Base-by-base conservation (phyloP, 2,329 filamentous ascomycete genomes). In the Colletotrichum filicis region DNA sequence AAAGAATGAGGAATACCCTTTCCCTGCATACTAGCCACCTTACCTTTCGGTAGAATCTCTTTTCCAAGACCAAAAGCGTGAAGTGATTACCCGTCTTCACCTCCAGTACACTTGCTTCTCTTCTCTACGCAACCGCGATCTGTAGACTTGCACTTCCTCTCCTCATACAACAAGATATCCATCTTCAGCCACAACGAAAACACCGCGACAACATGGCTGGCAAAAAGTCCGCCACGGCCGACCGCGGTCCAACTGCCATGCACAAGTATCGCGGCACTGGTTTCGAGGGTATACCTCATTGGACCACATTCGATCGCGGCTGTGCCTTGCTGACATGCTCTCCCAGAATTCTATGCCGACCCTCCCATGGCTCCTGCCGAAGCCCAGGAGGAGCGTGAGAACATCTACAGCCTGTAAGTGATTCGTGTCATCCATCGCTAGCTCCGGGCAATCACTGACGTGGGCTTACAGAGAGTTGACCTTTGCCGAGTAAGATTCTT, bases 361-460 rank as follows among this genome's bases (percentile, higher is more conserved):
- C 88, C 92, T 1, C 95, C 95, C 0, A 83, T 97, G 74, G 95
- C 93, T 0, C 91, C 92, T 0, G 87, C 86, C 0, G 92, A 97
- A 78, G 87, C 90, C 61, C 83, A 87, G 3, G 87, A 92, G 63
- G 94, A 97, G 78, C 84, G 78, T 53, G 78, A 87, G 24, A 85
- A 88, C 14, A 84, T 97, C 28, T 99, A 98, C 79, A 81, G 90
- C 75, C 80, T 84, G 86, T 93, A 85, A 80, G 91, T 83, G n/a
- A 16, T 8, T 32, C 26, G 8, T 49, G 42, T 49, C 42, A 24
- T n/a, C 19, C n/a, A 37, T 30, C 3, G 1, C 14, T 24, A 32
- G 3, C 6, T 28, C 53, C 5, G n/a, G 11, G 14, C 24, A 32
- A 32, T 7, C 14, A 55, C 28, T 55, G 9, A 58, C 46, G 2